These are phyloP conservation scores for Colletotrichum spinosum DNA, from an alignment of 2,329 filamentous ascomycete species.

Conservation along the genomic window DNA sequence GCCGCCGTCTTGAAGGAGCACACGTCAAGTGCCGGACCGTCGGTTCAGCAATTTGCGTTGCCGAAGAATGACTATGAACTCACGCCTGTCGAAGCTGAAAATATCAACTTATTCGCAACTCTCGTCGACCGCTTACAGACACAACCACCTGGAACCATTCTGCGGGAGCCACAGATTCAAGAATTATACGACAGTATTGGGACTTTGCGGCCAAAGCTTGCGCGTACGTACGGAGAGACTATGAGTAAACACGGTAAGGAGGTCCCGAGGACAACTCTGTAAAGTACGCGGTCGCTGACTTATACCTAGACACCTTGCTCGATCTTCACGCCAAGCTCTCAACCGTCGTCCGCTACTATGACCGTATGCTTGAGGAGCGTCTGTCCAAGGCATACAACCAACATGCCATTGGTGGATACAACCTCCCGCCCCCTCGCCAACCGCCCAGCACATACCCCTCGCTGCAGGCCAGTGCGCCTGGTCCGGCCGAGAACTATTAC, in stretches of 20 bases:
- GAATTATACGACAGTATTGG: slow-evolving; percentile 98
- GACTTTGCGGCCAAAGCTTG: slow-evolving; percentile 90
- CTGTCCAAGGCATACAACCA: slow-evolving; percentile 93
- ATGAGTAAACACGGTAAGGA: slow-evolving; percentile 97
- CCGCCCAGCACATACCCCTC: slow-evolving; percentile 77
- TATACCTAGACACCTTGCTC: slow-evolving; percentile 80
- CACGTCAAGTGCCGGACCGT: slow-evolving; percentile 64
- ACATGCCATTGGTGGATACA: slow-evolving; percentile 76
- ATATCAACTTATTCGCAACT: slow-evolving; percentile 95
- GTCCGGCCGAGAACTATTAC: slow-evolving; percentile 84
- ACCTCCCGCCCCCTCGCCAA: slow-evolving; percentile 63
- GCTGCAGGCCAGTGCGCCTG: slow-evolving; percentile 67
- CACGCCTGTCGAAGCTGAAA: slow-evolving; percentile 92
- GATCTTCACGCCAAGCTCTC: slow-evolving; percentile 96
- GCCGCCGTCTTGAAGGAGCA: slow-evolving; percentile 86
- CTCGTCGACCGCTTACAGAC: slow-evolving; percentile 94
- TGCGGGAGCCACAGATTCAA: slow-evolving; percentile 97
- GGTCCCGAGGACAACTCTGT: neutral
- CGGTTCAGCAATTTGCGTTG: slow-evolving; percentile 66
- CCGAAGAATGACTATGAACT: slow-evolving; percentile 96
- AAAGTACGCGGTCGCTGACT: slow-evolving; percentile 46
- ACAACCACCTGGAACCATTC: slow-evolving; percentile 92
- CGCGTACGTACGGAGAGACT: slow-evolving; percentile 95
- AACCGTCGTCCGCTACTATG: slow-evolving; percentile 96
- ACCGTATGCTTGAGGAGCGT: slow-evolving; percentile 96